These are phyloP conservation scores for Fusarium oligoseptatum DNA, from an alignment of 2,329 filamentous ascomycete genomes.

Conservation along the genomic window DNA sequence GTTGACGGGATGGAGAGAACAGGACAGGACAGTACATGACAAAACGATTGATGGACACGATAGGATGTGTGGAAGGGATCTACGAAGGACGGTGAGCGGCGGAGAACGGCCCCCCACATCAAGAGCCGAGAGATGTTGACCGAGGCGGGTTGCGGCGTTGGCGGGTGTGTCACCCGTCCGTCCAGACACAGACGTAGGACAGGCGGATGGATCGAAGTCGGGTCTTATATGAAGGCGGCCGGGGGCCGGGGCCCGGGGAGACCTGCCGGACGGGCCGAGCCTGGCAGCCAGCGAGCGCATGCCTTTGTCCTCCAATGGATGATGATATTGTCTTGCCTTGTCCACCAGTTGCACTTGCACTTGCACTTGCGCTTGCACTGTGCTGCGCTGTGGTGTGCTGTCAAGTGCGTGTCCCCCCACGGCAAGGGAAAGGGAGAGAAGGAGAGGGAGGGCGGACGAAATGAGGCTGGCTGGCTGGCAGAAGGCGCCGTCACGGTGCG, in stretches of 20 bases:
- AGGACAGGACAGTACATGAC: not conserved
- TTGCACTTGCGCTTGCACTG: not conserved
- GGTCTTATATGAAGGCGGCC: constrained; percentile 35
- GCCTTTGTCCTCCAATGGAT: constrained; percentile 3
- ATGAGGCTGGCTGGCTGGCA: constrained; percentile 1
- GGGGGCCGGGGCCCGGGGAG: constrained; percentile 11
- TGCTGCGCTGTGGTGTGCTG: not conserved
- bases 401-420: not conserved
- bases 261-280: constrained; percentile 35
- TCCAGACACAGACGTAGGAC: constrained; percentile 11
- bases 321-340: not conserved
- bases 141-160: constrained; percentile 37
- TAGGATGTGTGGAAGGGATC: not conserved
- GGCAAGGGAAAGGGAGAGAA: constrained; percentile 12
- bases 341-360: not conserved
- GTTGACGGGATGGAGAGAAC: not conserved
- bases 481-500: not conserved
- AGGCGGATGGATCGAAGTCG: constrained; percentile 22
- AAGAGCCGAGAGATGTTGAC: constrained; percentile 36
- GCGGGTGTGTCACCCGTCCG: constrained; percentile 12
- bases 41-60: not conserved
- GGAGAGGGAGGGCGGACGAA: not conserved
- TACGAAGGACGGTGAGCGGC: not conserved
- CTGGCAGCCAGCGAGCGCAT: constrained; percentile 25
- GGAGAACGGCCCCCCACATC: constrained; percentile 30